A percentile compares a stretch with the other conserved stretches of the same genome.
These are phyloP conservation scores for Coemansia sp. DNA, from an alignment of 192 early-diverging fungal species.

Conservation along the genomic window DNA sequence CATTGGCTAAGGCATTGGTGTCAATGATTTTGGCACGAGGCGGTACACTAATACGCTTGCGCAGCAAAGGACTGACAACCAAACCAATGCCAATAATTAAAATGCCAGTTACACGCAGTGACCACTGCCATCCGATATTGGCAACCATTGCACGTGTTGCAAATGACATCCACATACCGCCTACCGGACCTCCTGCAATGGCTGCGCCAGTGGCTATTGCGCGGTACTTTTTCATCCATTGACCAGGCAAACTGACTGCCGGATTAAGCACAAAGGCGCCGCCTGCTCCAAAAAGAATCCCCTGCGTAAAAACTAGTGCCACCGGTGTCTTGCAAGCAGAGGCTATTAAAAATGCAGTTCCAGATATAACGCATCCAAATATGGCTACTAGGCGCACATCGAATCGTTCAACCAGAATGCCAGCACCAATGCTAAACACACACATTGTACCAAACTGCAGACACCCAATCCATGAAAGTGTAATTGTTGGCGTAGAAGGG, in stretches of 20 bases:
- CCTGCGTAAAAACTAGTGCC: conserved; percentile 69
- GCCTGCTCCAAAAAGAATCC: conserved; percentile 70
- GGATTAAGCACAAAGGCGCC: conserved; percentile 61
- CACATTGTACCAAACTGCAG: conserved; percentile 38
- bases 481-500: conserved; percentile 16
- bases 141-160: conserved; percentile 56
- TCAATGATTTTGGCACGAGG: conserved; percentile 26
- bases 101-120: conserved; percentile 68
- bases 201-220: conserved; percentile 71
- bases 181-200: conserved; percentile 68
- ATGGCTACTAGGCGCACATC: conserved; percentile 10
- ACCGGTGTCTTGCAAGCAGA: conserved; percentile 44
- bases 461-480: conserved; percentile 41
- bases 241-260: conserved; percentile 60
- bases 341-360: conserved; percentile 27
- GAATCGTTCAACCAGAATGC: conserved; percentile 30
- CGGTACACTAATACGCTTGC: conserved; percentile 16
- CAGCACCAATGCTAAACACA: conserved; percentile 24
- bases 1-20: conserved; percentile 12
- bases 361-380: conserved; percentile 15
- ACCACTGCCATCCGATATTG: conserved; percentile 61
- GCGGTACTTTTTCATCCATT: conserved; percentile 69
- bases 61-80: conserved; percentile 16
- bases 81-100: conserved; percentile 27
- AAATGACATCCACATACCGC: conserved; percentile 65